Conservation (phyloP, 2,329 filamentous ascomycete genomes). For the Claviceps sp. region DNA sequence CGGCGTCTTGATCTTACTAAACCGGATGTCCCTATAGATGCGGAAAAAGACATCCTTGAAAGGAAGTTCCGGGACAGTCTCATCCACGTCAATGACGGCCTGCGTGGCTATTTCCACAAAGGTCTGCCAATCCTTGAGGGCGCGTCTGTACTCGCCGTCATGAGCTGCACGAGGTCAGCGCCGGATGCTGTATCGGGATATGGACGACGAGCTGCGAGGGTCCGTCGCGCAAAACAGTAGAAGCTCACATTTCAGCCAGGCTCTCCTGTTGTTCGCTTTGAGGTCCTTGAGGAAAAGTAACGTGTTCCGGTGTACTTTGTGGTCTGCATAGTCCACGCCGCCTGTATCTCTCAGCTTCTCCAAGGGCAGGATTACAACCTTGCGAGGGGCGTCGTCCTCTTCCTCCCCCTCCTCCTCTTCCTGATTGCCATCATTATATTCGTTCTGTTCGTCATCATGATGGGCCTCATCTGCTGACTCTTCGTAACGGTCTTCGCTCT, state of each 20-base stretch:
- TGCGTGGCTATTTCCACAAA: conserved; percentile 63
- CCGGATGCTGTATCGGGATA: background rate
- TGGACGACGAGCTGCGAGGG: background rate
- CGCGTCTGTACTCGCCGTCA: conserved; percentile 64
- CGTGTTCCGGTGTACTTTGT: conserved; percentile 43
- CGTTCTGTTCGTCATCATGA: conserved; percentile 9
- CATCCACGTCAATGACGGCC: conserved; percentile 57
- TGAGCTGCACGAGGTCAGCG: conserved; percentile 39
- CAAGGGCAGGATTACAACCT: conserved; percentile 22
- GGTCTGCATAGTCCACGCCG: conserved; percentile 33
- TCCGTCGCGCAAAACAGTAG: background rate
- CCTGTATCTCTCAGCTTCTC: conserved; percentile 22
- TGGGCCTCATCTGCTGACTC: conserved; percentile 15
- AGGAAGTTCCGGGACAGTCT: conserved; percentile 75
- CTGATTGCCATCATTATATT: conserved; percentile 11
- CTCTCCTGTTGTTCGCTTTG: conserved; percentile 43
- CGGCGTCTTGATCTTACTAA: conserved; percentile 71
- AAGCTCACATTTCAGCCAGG: conserved; percentile 45
- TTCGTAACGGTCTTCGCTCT: conserved; percentile 12
- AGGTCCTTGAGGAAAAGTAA: conserved; percentile 44
- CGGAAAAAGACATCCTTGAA: conserved; percentile 77
- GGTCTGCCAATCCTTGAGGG: conserved; percentile 68
- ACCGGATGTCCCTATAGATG: conserved; percentile 77
- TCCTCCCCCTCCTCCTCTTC: conserved; percentile 10
- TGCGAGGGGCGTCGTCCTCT: conserved; percentile 22